Conservation (phyloP, 1,284 basidiomycete species). For the Ustilago sp. region DNA sequence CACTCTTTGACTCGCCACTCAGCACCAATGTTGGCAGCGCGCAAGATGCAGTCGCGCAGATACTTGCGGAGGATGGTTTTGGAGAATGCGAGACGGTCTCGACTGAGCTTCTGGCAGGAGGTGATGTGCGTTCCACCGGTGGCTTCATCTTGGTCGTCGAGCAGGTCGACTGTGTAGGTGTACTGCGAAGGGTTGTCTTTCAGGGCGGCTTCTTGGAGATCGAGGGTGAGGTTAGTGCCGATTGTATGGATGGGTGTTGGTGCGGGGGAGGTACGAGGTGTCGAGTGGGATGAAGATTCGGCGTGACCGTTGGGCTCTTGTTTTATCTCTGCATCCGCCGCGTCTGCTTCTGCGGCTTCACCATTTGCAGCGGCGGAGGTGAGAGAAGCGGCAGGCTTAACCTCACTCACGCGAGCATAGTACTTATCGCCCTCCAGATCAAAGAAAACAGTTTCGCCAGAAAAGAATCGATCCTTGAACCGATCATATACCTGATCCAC, state of each 20-base stretch:
- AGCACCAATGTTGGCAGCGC: conserved; percentile 88
- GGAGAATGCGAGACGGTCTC: conserved; percentile 92
- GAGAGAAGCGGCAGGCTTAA: conserved; percentile 75
- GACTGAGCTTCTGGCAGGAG: conserved; percentile 78
- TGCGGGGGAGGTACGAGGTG: conserved; percentile 16
- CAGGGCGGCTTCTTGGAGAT: conserved; percentile 78
- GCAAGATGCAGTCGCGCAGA: conserved; percentile 90
- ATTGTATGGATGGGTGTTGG: conserved; percentile 74
- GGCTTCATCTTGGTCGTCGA: conserved; percentile 71
- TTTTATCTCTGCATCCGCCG: conserved; percentile 15
- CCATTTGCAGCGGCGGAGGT: neutral
- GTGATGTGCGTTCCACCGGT: conserved; percentile 82
- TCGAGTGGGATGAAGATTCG: conserved; percentile 17
- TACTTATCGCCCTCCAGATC: conserved; percentile 73
- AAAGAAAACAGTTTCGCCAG: conserved; percentile 75
- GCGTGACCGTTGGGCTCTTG: conserved; percentile 37
- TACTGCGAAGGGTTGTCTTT: conserved; percentile 85
- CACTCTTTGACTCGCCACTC: conserved; percentile 92
- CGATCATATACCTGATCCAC: conserved; percentile 94
- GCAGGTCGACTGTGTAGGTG: conserved; percentile 86
- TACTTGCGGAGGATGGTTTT: conserved; percentile 96
- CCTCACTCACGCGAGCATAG: conserved; percentile 80
- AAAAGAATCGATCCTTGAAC: conserved; percentile 93
- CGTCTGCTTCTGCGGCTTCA: neutral
- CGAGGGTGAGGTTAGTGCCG: conserved; percentile 82